Evolutionary conservation across 2,329 filamentous ascomycete genomes (phyloP).

Genomic region (Waltergamsia citrina): DNA sequence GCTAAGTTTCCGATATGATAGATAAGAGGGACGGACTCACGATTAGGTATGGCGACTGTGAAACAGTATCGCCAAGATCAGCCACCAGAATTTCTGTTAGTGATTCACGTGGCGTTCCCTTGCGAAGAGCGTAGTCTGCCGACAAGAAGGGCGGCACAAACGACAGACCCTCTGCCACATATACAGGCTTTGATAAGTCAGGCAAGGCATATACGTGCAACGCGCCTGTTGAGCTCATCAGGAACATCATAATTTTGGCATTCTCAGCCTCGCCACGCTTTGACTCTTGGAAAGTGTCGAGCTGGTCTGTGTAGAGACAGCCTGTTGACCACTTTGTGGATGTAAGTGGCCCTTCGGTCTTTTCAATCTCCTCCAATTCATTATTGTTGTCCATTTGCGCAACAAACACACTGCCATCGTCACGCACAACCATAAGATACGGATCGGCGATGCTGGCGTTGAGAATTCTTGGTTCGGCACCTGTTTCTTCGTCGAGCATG

Average conservation of each 20-base stretch:
- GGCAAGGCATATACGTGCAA: conserved; percentile 72
- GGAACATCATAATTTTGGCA: conserved; percentile 64
- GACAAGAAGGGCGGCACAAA: conserved; percentile 71
- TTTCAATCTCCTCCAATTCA: conserved; percentile 76
- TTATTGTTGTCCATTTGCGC: conserved; percentile 68
- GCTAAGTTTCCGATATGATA: no score
- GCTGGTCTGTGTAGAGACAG: conserved; percentile 67
- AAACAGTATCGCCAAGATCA: conserved; percentile 69
- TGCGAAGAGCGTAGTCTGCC: conserved; percentile 56
- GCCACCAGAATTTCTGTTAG: conserved; percentile 75
- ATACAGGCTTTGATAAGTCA: conserved; percentile 61
- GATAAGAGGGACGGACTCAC: conserved; percentile 39
- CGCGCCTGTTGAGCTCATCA: conserved; percentile 66
- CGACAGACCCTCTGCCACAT: conserved; percentile 65
- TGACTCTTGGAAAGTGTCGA: conserved; percentile 40
- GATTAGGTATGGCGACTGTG: conserved; percentile 69
- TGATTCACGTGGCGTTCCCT: conserved; percentile 61
- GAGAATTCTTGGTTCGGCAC: conserved; percentile 67
- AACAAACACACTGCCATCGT: conserved; percentile 73
- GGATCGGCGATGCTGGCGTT: conserved; percentile 81
- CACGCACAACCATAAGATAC: conserved; percentile 72
- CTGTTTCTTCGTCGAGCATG: conserved; percentile 85
- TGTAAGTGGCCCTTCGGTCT: conserved; percentile 44
- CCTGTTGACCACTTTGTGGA: conserved; percentile 72
- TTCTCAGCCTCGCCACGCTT: conserved; percentile 29